Base-by-base conservation (phyloP, 169 alveolate species). In the Cytauxzoon felis region DNA sequence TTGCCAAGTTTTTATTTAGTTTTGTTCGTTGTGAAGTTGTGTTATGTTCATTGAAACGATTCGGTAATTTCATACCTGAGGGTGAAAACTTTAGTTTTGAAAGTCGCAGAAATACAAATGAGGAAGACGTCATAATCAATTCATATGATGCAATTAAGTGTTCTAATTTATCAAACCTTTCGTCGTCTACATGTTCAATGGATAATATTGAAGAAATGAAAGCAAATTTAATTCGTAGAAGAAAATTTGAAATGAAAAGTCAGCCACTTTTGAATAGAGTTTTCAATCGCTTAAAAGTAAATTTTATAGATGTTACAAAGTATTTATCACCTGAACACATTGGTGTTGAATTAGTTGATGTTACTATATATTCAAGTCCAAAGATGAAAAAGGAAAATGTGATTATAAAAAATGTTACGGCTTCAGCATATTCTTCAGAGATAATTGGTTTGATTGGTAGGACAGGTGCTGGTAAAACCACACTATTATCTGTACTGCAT, bases 381-480 rank as follows among this genome's bases (percentile, higher is more conserved):
- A n/a, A 38, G 30, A n/a, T n/a, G n/a, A n/a, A n/a, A n/a, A n/a
- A n/a, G n/a, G n/a, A n/a, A n/a, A n/a, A n/a, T n/a, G n/a, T n/a
- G n/a, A 62, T 62, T 24, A 24, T 72, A 49, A 72, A 9, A 33
- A 27, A 32, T n/a, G 33, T 75, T 3, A 75, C 26, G 11, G 70
- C 63, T 6, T 24, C 21, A n/a, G 64, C 85, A 9, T 13, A 5
- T 13, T 50, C 30, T 0, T 69, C 78, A 26, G 72, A 75, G 49
- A 34, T 75, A 0, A 34, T 75, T 0, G 85, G 80, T 9, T 47
- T 75, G 23, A 58, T 64, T 27, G 85, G 85, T 2, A 48, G 85
- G 9, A 75, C 85, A 13, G 85, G 85, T 0, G 78, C 85, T 9
- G 85, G 85, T 1, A 75, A 75, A 60, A 75, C 65, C 7, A 64